Conservation (phyloP, 345 rosid genomes). For the Hibiscus tridactylites region DNA sequence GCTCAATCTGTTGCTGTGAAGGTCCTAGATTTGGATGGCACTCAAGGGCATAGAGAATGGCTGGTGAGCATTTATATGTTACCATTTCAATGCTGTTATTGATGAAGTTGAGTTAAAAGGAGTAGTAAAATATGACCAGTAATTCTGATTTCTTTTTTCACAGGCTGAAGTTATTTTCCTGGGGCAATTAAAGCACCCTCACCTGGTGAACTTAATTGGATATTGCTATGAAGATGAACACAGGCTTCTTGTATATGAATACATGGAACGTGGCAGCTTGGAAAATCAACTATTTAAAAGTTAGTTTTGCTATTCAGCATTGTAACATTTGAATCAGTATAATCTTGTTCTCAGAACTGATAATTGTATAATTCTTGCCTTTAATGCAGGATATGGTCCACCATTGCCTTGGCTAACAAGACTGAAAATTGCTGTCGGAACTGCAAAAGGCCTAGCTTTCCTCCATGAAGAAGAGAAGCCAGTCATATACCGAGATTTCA, state of each 20-base stretch:
- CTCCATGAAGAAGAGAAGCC: conserved; percentile 58
- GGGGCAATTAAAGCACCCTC: conserved; percentile 61
- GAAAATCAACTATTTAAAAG: conserved; percentile 44
- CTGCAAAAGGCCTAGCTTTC: conserved; percentile 56
- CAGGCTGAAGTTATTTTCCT: conserved; percentile 70
- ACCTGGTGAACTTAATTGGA: conserved; percentile 62
- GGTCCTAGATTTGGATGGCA: conserved; percentile 43
- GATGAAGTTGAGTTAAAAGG: background rate
- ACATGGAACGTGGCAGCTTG: conserved; percentile 46
- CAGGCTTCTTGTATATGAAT: conserved; percentile 61
- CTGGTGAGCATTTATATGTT: conserved; percentile 31
- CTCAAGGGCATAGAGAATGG: conserved; percentile 73
- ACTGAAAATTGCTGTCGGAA: conserved; percentile 51
- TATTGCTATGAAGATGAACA: conserved; percentile 61
- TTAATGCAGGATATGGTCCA: conserved; percentile 30
- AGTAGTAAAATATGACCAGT: background rate
- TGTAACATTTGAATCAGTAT: background rate
- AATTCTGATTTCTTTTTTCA: background rate
- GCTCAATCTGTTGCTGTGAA: conserved; percentile 61
- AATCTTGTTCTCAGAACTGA: background rate
- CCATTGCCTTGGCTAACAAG: conserved; percentile 65
- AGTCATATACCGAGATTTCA: conserved; percentile 63
- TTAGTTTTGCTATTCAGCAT: conserved; percentile 6
- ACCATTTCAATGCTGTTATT: background rate
- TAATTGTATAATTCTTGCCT: background rate